These are phyloP conservation scores for Turnera subulata DNA, from an alignment of 345 rosid species.

Conservation along the genomic window DNA sequence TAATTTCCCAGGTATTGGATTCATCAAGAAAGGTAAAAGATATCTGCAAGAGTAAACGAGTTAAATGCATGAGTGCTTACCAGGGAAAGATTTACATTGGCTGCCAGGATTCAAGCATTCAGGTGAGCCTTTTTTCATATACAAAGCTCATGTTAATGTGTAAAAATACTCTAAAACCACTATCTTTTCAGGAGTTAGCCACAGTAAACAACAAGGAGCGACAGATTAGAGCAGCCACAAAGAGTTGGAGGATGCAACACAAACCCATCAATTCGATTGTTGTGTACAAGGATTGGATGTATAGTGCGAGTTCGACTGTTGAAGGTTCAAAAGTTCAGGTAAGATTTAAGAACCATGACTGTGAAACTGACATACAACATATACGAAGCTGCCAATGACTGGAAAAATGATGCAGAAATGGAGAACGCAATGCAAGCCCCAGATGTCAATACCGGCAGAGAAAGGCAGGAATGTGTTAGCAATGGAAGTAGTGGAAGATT, in stretches of 20 bases:
- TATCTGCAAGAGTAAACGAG: constrained; percentile 52
- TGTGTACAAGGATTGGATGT: constrained; percentile 78
- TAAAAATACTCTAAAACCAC: neutral
- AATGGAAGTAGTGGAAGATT: constrained; percentile 83
- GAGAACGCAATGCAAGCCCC: constrained; percentile 60
- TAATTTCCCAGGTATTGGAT: constrained; percentile 56
- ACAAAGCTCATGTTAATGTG: neutral
- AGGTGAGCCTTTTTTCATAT: constrained; percentile 34
- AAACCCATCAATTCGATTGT: constrained; percentile 59
- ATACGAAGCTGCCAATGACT: constrained; percentile 11
- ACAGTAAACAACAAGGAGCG: constrained; percentile 45
- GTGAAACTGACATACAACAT: too few relatives aligned
- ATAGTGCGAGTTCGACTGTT: constrained; percentile 58
- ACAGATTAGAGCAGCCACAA: constrained; percentile 66
- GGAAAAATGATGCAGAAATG: constrained; percentile 48
- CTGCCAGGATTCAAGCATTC: constrained; percentile 83
- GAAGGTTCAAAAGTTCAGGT: constrained; percentile 78
- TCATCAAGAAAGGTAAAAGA: constrained; percentile 48
- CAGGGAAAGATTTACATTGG: constrained; percentile 75
- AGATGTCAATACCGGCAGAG: constrained; percentile 45
- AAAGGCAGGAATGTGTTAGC: constrained; percentile 49
- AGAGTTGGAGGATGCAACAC: constrained; percentile 66
- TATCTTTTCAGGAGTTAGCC: constrained; percentile 55
- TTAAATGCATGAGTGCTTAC: constrained; percentile 52
- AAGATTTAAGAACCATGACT: constrained; percentile 1